Conservation (phyloP, 192 early-diverging fungal species). For the Dimargaris cristalligena region DNA sequence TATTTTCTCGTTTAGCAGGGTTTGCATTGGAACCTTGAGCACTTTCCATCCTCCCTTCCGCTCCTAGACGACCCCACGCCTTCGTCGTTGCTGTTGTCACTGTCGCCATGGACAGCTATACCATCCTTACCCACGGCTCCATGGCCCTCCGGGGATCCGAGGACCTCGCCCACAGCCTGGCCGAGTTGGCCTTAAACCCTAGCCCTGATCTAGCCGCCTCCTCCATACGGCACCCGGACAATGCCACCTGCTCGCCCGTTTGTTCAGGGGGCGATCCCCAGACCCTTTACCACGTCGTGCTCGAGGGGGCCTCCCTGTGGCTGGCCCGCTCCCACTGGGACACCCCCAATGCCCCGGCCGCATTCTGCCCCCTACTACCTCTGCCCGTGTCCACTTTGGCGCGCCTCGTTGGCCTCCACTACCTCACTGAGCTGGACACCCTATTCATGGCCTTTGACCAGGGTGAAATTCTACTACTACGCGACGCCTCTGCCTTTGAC, state of each 20-base stretch:
- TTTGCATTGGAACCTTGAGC: too few species aligned
- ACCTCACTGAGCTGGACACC: constrained; percentile 34
- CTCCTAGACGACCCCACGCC: too few species aligned
- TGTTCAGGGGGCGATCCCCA: background rate
- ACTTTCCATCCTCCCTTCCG: too few species aligned
- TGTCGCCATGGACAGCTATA: too few species aligned
- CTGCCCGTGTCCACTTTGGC: constrained; percentile 18
- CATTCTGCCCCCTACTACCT: background rate
- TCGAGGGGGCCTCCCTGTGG: background rate
- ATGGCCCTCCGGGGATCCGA: too few species aligned
- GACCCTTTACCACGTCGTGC: background rate
- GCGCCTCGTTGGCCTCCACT: constrained; percentile 29
- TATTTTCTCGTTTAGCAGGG: too few species aligned
- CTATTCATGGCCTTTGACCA: constrained; percentile 30
- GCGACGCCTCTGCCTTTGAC: constrained; percentile 7
- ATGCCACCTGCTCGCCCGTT: background rate
- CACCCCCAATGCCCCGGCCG: background rate
- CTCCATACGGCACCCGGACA: too few species aligned
- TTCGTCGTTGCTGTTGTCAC: too few species aligned
- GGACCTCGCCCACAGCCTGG: too few species aligned
- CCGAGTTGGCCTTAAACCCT: too few species aligned
- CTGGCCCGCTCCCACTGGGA: background rate
- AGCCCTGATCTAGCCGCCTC: too few species aligned
- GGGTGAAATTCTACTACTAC: constrained; percentile 36
- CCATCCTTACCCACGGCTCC: too few species aligned